Base-by-base conservation (phyloP, 2,329 filamentous ascomycete species). In the Pseudogymnoascus sp. region DNA sequence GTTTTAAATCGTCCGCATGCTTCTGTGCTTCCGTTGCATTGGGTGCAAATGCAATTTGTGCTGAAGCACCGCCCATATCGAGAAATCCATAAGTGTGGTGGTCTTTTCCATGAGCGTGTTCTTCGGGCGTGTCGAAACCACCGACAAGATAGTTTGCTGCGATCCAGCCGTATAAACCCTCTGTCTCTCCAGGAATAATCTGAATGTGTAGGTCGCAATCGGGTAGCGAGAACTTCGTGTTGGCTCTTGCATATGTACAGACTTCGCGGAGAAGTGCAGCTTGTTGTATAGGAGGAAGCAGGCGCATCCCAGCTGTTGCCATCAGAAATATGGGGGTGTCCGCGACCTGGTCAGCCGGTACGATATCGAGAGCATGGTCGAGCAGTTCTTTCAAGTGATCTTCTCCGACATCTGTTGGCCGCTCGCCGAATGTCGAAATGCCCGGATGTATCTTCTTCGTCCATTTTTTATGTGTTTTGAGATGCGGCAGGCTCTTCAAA, bases 51-150 rank as follows among this genome's bases (percentile, higher is more conserved):
- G 96, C 95, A 71, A 99, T 97, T 77, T 99, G 95, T 14, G 95
- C 93, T 0, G 93, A 97, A 26, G 95, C 95, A 61, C 95, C 95
- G 60, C 95, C 95, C 96, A 99, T 99, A 73, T 99, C 95, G 66
- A 99, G 79, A 72, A 99, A 99, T 0, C 95, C 95, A 75, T 97
- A 99, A 0, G 95, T 99, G 72, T 93, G 90, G 73, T 97, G 95
- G 26, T 84, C 85, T 68, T 96, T 92, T 62, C 91, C 92, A 74
- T 96, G 91, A 62, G 85, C 79, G 70, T 96, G 90, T 12, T 85
- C 77, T 61, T 87, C 78, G 0, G 91, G 87, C 16, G 83, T 80
- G 73, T 97, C 90, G 70, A 99, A 97, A 3, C 92, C 91, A 29
- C 92, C 93, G 1, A 99, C 81, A 31, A 99, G 78, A 72, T 99